Evolutionary conservation across 352 stramenopile species (phyloP).

Genomic region (Globisporangium megalacanthum): DNA sequence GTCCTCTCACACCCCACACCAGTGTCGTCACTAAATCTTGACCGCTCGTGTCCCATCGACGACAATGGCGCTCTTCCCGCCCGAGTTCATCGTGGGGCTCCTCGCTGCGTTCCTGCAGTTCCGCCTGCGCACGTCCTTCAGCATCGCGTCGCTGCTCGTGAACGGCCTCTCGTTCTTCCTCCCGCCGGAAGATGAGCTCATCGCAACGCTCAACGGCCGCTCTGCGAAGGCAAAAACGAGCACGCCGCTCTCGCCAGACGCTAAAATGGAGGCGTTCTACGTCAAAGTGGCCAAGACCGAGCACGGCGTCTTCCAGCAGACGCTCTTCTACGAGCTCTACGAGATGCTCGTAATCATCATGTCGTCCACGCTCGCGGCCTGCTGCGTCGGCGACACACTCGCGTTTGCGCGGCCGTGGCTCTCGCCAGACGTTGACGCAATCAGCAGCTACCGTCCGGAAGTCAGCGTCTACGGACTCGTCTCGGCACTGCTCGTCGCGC

Average conservation of each 20-base stretch:
- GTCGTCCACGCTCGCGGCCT: slow-evolving; percentile 45
- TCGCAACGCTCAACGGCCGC: slow-evolving; percentile 60
- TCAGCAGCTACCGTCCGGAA: slow-evolving; percentile 21
- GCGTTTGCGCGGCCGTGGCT: slow-evolving; percentile 22
- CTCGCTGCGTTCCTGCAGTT: slow-evolving; percentile 67
- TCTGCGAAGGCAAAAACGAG: slow-evolving; percentile 8
- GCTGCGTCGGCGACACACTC: slow-evolving; percentile 36
- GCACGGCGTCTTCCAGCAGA: slow-evolving; percentile 57
- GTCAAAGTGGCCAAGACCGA: slow-evolving; percentile 65
- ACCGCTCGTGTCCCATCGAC: neutral
- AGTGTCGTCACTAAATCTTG: neutral
- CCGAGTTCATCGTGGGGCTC: slow-evolving; percentile 66
- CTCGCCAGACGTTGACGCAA: slow-evolving; percentile 6
- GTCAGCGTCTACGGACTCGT: slow-evolving; percentile 62
- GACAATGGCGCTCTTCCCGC: slow-evolving; percentile 66
- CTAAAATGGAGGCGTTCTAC: slow-evolving; percentile 73
- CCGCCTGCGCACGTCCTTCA: slow-evolving; percentile 55
- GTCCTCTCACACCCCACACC: no score
- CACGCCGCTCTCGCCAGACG: slow-evolving; percentile 37
- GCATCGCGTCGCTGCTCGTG: slow-evolving; percentile 46
- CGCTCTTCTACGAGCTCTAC: slow-evolving; percentile 79
- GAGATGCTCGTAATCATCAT: slow-evolving; percentile 74
- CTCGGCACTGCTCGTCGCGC: slow-evolving; percentile 50
- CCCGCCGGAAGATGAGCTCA: slow-evolving; percentile 64
- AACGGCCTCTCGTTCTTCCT: slow-evolving; percentile 73